Conservation (phyloP, 768 basidiomycete species). For the Naematelia encephala region DNA sequence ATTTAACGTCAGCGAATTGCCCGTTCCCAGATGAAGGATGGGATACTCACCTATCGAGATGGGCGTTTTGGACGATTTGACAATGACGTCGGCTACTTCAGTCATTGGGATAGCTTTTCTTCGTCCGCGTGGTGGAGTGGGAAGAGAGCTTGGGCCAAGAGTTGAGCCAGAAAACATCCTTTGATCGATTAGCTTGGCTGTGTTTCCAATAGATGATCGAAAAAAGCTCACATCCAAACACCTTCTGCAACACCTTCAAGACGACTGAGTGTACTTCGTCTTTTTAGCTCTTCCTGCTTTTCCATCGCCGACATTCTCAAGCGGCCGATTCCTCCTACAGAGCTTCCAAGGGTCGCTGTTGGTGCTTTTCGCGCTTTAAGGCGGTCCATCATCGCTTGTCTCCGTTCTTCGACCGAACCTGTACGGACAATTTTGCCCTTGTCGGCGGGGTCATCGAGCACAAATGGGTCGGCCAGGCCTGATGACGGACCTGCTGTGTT, state of each 20-base stretch:
- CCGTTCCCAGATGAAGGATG: neutral
- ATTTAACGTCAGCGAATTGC: constrained; percentile 6
- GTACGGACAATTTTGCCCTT: constrained; percentile 27
- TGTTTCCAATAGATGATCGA: neutral
- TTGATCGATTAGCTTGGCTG: constrained; percentile 2
- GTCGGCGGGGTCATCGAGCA: constrained; percentile 16
- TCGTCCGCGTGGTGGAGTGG: constrained; percentile 30
- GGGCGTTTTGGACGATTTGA: constrained; percentile 50
- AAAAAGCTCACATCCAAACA: constrained; percentile 49
- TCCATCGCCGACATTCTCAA: constrained; percentile 27
- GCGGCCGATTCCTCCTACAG: constrained; percentile 9
- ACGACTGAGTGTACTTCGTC: constrained; percentile 48
- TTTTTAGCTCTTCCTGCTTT: constrained; percentile 45
- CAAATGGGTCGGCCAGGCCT: constrained; percentile 38
- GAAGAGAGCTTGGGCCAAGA: constrained; percentile 22
- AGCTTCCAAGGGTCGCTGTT: constrained; percentile 25
- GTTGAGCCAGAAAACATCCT: constrained; percentile 46
- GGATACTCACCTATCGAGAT: constrained; percentile 47
- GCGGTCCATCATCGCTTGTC: constrained; percentile 46
- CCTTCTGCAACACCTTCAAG: constrained; percentile 49
- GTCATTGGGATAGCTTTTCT: constrained; percentile 46
- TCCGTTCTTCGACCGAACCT: constrained; percentile 41
- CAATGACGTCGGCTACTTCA: constrained; percentile 49
- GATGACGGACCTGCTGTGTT: constrained; percentile 9
- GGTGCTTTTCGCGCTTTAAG: constrained; percentile 44